These are phyloP conservation scores for Zelopaecilomyces penicillatus DNA, from an alignment of 2,329 filamentous ascomycete species.

Conservation along the genomic window DNA sequence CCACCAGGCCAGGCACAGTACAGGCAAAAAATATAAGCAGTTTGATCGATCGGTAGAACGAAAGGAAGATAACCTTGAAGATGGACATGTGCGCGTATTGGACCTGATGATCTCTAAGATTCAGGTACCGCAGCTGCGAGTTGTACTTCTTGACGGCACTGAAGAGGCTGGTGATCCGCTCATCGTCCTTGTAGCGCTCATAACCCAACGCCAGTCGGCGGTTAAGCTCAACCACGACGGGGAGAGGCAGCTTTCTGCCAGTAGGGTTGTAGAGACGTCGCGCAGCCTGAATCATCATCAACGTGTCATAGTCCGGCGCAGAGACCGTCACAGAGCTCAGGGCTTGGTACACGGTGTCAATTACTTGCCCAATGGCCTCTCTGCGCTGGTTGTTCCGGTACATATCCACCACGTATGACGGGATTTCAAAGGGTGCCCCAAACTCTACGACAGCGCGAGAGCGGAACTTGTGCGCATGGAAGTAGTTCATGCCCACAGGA, in stretches of 20 bases:
- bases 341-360: constrained; percentile 80
- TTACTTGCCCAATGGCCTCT: constrained; percentile 75
- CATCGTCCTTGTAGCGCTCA: constrained; percentile 84
- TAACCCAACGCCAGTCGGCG: constrained; percentile 85
- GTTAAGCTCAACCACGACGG: constrained; percentile 90
- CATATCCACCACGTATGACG: constrained; percentile 70
- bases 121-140: constrained; percentile 72
- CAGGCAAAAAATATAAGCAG: constrained; percentile 67
- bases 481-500: constrained; percentile 98
- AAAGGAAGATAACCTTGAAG: constrained; percentile 62
- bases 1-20: constrained; percentile 74
- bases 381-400: constrained; percentile 77
- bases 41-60: constrained; percentile 75
- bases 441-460: constrained; percentile 95
- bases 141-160: constrained; percentile 79
- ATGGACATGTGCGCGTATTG: constrained; percentile 81
- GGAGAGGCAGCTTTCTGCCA: constrained; percentile 84
- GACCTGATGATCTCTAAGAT: constrained; percentile 88
- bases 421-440: constrained; percentile 79
- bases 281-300: constrained; percentile 94
- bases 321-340: constrained; percentile 85
- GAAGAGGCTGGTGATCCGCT: constrained; percentile 68
- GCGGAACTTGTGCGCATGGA: constrained; percentile 96
- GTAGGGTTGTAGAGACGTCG: constrained; percentile 89
- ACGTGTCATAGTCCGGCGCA: constrained; percentile 86